These are phyloP conservation scores for Penicillium ucsense DNA, from an alignment of 495 filamentous ascomycete genomes.

Conservation along the genomic window DNA sequence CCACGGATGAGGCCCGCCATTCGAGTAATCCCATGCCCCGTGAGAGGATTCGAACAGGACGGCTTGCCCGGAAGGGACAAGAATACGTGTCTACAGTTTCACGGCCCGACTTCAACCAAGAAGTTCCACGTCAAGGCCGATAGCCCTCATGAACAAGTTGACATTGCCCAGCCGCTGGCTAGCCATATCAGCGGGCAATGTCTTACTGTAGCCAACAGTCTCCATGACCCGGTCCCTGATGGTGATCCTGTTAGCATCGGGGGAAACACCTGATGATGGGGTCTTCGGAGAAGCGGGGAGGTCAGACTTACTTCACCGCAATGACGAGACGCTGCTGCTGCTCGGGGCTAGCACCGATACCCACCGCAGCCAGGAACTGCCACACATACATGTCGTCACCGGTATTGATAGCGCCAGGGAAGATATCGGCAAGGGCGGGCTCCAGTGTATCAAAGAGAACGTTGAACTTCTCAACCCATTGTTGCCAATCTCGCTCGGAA, in stretches of 20 bases:
- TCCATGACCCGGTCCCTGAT: slow-evolving; percentile 88
- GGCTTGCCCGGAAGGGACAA: too few relatives aligned
- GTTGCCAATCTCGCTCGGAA: slow-evolving; percentile 62
- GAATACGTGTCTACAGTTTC: neutral
- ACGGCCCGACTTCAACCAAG: slow-evolving; percentile 49
- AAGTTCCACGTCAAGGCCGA: slow-evolving; percentile 92
- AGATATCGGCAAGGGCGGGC: slow-evolving; percentile 69
- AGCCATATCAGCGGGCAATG: slow-evolving; percentile 75
- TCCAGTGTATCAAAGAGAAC: slow-evolving; percentile 80
- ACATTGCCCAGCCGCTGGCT: slow-evolving; percentile 77
- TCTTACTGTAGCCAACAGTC: slow-evolving; percentile 77
- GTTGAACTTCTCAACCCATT: slow-evolving; percentile 78
- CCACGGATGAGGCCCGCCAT: too few relatives aligned
- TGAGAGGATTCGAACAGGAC: too few relatives aligned
- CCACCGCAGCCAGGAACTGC: slow-evolving; percentile 93
- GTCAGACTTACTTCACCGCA: slow-evolving; percentile 67
- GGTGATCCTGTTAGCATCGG: slow-evolving; percentile 8
- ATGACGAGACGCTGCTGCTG: slow-evolving; percentile 91
- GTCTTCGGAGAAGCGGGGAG: neutral
- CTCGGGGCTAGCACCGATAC: slow-evolving; percentile 81
- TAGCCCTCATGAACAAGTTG: slow-evolving; percentile 96
- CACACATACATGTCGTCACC: slow-evolving; percentile 91
- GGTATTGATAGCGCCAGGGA: slow-evolving; percentile 73
- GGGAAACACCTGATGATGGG: too few relatives aligned
- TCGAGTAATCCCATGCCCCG: too few relatives aligned